phyloP scores from a whole-genome alignment of 2,329 filamentous ascomycete species.

The Ophiocordyceps robertsii region DNA sequence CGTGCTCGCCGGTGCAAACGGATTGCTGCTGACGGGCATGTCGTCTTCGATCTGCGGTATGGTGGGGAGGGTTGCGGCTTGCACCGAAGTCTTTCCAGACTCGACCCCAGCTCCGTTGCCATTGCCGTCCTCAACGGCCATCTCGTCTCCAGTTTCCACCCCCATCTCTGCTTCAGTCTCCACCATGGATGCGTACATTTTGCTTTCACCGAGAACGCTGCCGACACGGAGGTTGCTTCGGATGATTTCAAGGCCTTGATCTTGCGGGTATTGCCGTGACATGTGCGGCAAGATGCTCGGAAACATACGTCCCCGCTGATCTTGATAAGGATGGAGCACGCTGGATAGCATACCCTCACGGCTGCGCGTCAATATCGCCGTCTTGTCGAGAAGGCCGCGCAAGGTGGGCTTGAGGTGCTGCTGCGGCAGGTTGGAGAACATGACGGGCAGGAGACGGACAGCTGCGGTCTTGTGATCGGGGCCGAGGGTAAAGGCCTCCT shows the following conservation, averaged over 20 bases:
- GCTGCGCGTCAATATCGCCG: constrained; percentile 57
- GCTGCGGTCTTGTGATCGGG: constrained; percentile 42
- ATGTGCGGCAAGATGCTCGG: constrained; percentile 73
- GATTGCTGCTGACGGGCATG: constrained; percentile 19
- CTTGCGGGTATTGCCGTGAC: constrained; percentile 47
- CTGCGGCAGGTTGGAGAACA: constrained; percentile 52
- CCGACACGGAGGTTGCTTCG: constrained; percentile 40
- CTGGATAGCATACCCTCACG: constrained; percentile 67
- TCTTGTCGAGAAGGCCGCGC: constrained; percentile 66
- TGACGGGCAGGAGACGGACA: constrained; percentile 42
- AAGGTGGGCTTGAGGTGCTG: constrained; percentile 55
- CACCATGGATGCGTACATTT: constrained; percentile 13
- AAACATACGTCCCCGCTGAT: constrained; percentile 48
- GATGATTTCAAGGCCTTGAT: constrained; percentile 59
- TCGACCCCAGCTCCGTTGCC: background rate
- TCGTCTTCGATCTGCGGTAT: constrained; percentile 9
- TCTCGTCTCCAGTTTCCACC: constrained; percentile 22
- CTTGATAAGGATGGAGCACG: constrained; percentile 62
- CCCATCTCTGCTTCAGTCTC: constrained; percentile 26
- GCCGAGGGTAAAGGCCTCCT: constrained; percentile 21
- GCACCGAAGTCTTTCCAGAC: constrained; percentile 4
- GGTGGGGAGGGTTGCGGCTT: constrained; percentile 8
- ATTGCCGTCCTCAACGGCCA: constrained; percentile 4
- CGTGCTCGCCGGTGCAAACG: constrained; percentile 17
- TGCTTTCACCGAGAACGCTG: constrained; percentile 11